Evolutionary conservation across 106 monocot genomes (phyloP), one percentile per base, ranked within the genome.

Genomic region (Dendrobium nobile): DNA sequence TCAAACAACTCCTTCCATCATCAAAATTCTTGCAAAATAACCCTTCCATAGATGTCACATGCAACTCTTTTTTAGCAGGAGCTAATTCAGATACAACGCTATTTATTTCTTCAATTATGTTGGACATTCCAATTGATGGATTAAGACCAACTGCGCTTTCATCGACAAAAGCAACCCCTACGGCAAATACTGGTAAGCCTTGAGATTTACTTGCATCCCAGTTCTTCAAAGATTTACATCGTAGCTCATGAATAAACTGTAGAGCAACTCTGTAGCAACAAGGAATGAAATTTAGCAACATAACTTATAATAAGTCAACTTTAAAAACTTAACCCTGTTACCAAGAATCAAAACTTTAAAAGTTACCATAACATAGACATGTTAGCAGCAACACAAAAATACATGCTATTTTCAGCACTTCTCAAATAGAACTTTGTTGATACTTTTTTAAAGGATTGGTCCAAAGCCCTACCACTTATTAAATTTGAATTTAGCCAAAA

Each of bases 231-330:
- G 91, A 79, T 85, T 95, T 93, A 9, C 67, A 82, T 80, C 91
- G 99, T 91, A 99, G 93, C 80, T 99, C 99, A 79, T 93, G 99
- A 72, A 91, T 73, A 80, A 99, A 99, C 81, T 99, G 93, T 41
- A 99, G 84, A 75, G 87, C 95, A 72, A 93, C 84, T 81, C 99
- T 99, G 84, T 4, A 19, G 83, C 16, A 80, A 80, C 5, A 48
- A 43, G 44, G 74, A 44, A 41, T 76, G 26, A 76, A 76, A 47
- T 76, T 76, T 47, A 76, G 13, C 76, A 76, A 51, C 47, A 13
- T 11, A 47, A 76, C 11, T n/a, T 48, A 19, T 4, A 24, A 37
- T 13, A 22, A 70, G 9, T 70, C 40, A 72, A 72, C 40, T 72
- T 28, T 7, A 65, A 65, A 26, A 65, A 65, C 5, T 65, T 65